Conservation (phyloP, 129 eudicot genomes). For the Helichrysum umbraculigerum region DNA sequence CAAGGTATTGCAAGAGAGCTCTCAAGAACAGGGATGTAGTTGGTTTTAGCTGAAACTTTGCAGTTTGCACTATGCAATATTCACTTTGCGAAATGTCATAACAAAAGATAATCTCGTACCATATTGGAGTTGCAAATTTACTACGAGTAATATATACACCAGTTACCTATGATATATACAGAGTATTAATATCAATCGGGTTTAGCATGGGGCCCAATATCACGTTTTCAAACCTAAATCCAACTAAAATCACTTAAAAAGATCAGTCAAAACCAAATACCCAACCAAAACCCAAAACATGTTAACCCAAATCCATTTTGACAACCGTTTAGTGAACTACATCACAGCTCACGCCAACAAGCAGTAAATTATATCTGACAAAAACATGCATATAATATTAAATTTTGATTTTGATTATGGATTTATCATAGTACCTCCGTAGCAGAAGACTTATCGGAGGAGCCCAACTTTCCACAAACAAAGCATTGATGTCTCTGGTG, state of each 20-base stretch:
- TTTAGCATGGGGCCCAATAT: no score
- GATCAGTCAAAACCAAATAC: no score
- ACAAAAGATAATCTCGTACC: not conserved
- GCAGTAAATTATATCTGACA: not conserved
- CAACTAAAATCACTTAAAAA: no score
- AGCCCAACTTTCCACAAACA: conserved; percentile 72
- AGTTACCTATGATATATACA: no score
- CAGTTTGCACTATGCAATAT: not conserved
- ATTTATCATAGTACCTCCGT: conserved; percentile 53
- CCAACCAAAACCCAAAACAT: not conserved
- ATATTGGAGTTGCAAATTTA: not conserved
- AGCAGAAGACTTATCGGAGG: conserved; percentile 66
- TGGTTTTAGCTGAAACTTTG: no score
- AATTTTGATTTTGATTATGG: not conserved
- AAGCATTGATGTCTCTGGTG: conserved; percentile 77
- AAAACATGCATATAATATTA: not conserved
- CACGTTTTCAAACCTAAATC: no score
- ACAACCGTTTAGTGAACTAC: no score
- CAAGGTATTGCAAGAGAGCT: not conserved
- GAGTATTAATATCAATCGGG: no score
- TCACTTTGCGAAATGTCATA: not conserved
- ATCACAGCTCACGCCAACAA: no score
- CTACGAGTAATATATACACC: no score
- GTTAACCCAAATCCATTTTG: no score
- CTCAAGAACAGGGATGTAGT: no score